Evolutionary conservation across 192 early-diverging fungal genomes (phyloP), one percentile per base, ranked within the genome.

Genomic region (Podila epigama): DNA sequence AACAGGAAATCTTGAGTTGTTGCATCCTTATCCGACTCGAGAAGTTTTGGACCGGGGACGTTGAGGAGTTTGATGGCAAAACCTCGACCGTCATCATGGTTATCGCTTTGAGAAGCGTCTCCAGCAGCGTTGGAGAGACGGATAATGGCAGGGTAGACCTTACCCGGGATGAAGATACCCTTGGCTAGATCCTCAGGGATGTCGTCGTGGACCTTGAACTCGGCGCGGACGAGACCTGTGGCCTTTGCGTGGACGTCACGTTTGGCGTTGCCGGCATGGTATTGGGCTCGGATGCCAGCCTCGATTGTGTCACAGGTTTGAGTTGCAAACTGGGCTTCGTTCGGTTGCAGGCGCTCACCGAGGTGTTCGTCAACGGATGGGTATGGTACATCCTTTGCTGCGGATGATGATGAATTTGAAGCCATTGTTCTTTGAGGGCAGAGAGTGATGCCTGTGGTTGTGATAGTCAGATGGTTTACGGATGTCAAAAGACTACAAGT

Each of bases 231-330:
- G 1, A 58, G 36, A 10, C 57, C 57, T 0, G 57, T 58, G 36
- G 57, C 33, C 10, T 39, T 36, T 34, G 57, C 34, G 36, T 58
- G 57, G 36, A 58, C 57, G 57, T 58, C 57, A 2, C 57, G 57
- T 7, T 22, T 15, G 12, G 57, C 57, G 8, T 36, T 22, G 37
- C 57, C 57, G n/a, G 16, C 36, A 2, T 36, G 33, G 57, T 58
- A 58, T 25, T 58, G 16, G 18, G 8, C 40, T 6, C 57, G 57
- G 25, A 58, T 58, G 8, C 22, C 37, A 20, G 29, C 32, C 36
- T 58, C 57, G 36, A 58, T 58, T 7, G 20, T 33, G 57, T 58
- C 33, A 0, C 18, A 12, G 32, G 33, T 58, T 22, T 41, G 36
- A 0, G 57, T 58, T 9, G 33, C 57, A 25, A 39, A 4, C 1